Evolutionary conservation across 345 rosid genomes (phyloP), one percentile per base, ranked within the genome.

Genomic region (Melastoma malabathricum): DNA sequence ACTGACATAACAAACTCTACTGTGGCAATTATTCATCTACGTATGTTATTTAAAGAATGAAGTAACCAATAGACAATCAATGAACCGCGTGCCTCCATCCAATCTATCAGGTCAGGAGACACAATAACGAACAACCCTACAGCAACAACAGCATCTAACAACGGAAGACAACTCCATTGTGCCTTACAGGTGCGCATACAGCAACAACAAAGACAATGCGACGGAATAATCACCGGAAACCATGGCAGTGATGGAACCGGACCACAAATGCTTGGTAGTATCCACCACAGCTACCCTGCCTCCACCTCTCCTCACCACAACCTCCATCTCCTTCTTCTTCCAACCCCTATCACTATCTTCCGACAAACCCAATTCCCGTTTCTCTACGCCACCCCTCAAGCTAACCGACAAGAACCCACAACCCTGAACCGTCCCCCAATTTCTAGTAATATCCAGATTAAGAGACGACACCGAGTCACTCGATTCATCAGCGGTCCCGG

Each of bases 231-330:
- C 52, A 89, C 96, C 94, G 83, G 96, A 83, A 63, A 89, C 86
- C 82, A 84, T 82, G 38, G 96, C 95, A 48, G 97, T 75, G 62
- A 83, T 69, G 57, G 86, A 94, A 31, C 97, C 97, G 17, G 96
- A 83, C 84, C 82, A 81, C 2, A 89, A 81, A 74, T 89, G 97
- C 60, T 73, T 83, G 23, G 88, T 54, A 46, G 90, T 79, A 65
- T 89, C 86, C 63, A 83, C 62, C 41, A 12, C 41, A 43, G 94
- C 80, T 31, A 70, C 76, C 3, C 56, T 46, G 53, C 65, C 61
- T 58, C 63, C 54, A 45, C 62, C 55, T 59, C 48, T 57, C 51
- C 59, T 23, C 66, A 56, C 9, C 59, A 51, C 43, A 47, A 44
- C 39, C 66, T 43, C 48, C 62, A 27, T 20, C 64, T 29, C 50